Evolutionary conservation across 192 early-diverging fungal genomes (phyloP).

Genomic region (Coemansia brasiliensis): DNA sequence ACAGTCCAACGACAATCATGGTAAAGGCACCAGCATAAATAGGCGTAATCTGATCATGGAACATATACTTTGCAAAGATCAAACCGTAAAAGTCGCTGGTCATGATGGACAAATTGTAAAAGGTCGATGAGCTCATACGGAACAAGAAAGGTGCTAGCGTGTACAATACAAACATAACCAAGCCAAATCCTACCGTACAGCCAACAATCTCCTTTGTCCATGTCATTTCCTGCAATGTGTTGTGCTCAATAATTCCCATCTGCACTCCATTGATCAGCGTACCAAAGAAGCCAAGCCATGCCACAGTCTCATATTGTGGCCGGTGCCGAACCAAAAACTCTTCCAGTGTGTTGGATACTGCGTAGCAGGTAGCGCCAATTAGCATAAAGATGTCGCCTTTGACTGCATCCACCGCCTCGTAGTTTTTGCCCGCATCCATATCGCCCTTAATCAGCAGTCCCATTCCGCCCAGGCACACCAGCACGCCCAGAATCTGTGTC

Average conservation of each 20-base stretch:
- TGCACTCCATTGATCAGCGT: slow-evolving; percentile 74
- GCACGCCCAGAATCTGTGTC: slow-evolving; percentile 68
- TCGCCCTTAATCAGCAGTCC: slow-evolving; percentile 68
- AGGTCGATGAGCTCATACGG: slow-evolving; percentile 66
- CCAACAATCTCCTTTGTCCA: slow-evolving; percentile 63
- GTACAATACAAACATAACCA: slow-evolving; percentile 72
- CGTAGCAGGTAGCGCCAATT: slow-evolving; percentile 73
- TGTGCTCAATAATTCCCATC: slow-evolving; percentile 67
- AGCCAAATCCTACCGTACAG: slow-evolving; percentile 63
- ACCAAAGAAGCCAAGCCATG: slow-evolving; percentile 71
- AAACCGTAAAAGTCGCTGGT: slow-evolving; percentile 81
- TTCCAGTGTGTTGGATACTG: slow-evolving; percentile 69
- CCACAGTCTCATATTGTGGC: slow-evolving; percentile 75
- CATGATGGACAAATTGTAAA: slow-evolving; percentile 76
- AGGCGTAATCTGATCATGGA: slow-evolving; percentile 58
- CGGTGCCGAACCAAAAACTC: slow-evolving; percentile 72
- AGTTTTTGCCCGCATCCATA: slow-evolving; percentile 62
- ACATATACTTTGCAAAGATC: slow-evolving; percentile 72
- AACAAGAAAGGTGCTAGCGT: slow-evolving; percentile 71
- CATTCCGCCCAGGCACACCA: slow-evolving; percentile 69
- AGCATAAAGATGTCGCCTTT: slow-evolving; percentile 76
- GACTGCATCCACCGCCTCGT: slow-evolving; percentile 56
- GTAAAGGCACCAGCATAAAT: slow-evolving; percentile 71
- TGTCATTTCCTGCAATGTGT: slow-evolving; percentile 43
- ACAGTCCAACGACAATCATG: slow-evolving; percentile 64